phyloP scores from a whole-genome alignment of 768 basidiomycete species.

The Gloeopeniophorella convolvens region DNA sequence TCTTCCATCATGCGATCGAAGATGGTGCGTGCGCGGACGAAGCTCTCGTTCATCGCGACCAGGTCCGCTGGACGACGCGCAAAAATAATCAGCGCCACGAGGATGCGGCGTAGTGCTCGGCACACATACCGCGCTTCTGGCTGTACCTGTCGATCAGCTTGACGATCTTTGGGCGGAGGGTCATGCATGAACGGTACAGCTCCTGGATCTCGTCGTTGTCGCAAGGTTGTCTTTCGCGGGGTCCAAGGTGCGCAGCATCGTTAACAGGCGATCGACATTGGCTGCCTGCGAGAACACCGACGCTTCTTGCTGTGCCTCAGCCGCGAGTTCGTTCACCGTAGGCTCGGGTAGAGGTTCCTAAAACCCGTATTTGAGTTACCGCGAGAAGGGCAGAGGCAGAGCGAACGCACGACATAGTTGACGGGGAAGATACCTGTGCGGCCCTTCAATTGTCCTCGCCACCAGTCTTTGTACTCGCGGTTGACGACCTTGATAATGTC shows the following conservation, averaged over 20 bases:
- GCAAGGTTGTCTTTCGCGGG: conserved; percentile 16
- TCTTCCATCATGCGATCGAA: conserved; percentile 96
- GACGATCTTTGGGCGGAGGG: conserved; percentile 88
- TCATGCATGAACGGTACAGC: conserved; percentile 85
- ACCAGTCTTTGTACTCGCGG: conserved; percentile 94
- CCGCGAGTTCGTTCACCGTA: conserved; percentile 64
- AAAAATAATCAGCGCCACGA: background rate
- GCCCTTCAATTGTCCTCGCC: conserved; percentile 87
- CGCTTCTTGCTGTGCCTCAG: conserved; percentile 83
- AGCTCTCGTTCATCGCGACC: conserved; percentile 91
- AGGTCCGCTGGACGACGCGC: conserved; percentile 62
- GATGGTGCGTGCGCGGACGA: conserved; percentile 79
- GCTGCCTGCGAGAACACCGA: conserved; percentile 82
- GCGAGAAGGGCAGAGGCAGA: background rate
- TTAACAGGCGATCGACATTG: conserved; percentile 67
- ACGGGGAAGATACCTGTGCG: conserved; percentile 94
- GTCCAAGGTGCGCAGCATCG: conserved; percentile 5
- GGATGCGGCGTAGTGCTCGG: background rate
- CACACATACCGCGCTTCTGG: conserved; percentile 66
- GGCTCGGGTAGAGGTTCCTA: conserved; percentile 86
- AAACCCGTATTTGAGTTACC: background rate
- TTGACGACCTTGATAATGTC: conserved; percentile 95
- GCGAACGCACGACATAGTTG: conserved; percentile 77
- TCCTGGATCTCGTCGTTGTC: conserved; percentile 46
- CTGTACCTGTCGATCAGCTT: conserved; percentile 96